Evolutionary conservation across 2,329 filamentous ascomycete genomes (phyloP), one percentile per base, ranked within the genome.

Genomic region (Trichoderma guizhouense): DNA sequence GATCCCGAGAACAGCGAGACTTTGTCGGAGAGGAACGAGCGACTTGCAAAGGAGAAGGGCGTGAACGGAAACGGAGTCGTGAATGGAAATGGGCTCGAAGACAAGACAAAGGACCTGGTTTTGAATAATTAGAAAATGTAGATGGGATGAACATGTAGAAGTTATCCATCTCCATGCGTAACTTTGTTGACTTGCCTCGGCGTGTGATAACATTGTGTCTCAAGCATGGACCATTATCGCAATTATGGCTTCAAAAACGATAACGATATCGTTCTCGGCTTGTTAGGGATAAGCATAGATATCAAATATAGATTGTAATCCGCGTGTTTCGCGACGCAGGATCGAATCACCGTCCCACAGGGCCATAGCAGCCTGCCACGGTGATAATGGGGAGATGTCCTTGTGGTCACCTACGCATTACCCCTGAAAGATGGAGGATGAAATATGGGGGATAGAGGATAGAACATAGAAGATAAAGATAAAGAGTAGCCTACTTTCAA

Each of bases 1-100:
- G 71, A 72, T 21, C 71, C 71, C 2, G 60, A 71, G 28, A 72
- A 72, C 36, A 72, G 71, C 68, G 67, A 71, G 51, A 66, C 0
- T 9, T 8, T 72, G 68, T 66, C 67, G 12, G 71, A 72, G 47
- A 65, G 71, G 53, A 36, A 14, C 5, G 71, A 43, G 66, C 63
- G 60, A 11, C 67, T 72, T n/a, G 60, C 39, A 5, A 43, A n/a
- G 11, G 70, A 53, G 18, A 71, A 71, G 39, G 18, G n/a, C 18
- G 36, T 24, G 1, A 71, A 61, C 28, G 39, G 39, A 43, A 43
- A 43, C 39, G 39, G 39, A 9, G 15, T 43, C 18, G 36, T 24
- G 7, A 71, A 62, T 24, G 70, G 70, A 15, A 60, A 71, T 5
- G 58, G 61, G 14, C 1, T 58, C 8, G 34, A 8, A 1, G 66